These are phyloP conservation scores for Boeremia lycopersici DNA, from an alignment of 2,329 filamentous ascomycete species.

Conservation along the genomic window DNA sequence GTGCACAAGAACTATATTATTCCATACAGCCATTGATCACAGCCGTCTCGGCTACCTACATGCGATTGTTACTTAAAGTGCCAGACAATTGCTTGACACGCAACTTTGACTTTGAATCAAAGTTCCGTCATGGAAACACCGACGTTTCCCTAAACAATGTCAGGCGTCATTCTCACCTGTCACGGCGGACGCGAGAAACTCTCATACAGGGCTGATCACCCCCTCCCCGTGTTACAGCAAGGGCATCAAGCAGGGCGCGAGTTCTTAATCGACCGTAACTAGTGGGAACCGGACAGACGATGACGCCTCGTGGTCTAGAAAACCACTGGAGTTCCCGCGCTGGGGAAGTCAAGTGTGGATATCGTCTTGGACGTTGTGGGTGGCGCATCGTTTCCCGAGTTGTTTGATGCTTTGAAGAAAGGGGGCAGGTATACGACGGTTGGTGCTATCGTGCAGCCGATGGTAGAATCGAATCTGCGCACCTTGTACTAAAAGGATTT, in stretches of 20 bases:
- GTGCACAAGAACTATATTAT: too few relatives aligned
- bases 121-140: neutral
- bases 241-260: constrained; percentile 5
- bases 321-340: constrained; percentile 10
- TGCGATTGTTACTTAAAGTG: too few relatives aligned
- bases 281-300: neutral
- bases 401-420: constrained; percentile 17
- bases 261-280: neutral
- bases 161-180: constrained; percentile 9
- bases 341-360: constrained; percentile 10
- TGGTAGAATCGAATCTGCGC: constrained; percentile 16
- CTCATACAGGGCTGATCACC: constrained; percentile 8
- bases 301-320: constrained; percentile 15
- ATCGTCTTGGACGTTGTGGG: constrained; percentile 18
- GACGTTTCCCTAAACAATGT: constrained; percentile 9
- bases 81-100: too few relatives aligned
- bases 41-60: too few relatives aligned
- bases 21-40: too few relatives aligned
- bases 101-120: too few relatives aligned
- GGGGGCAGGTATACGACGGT: constrained; percentile 18
- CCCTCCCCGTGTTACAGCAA: constrained; percentile 11
- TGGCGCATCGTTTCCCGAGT: constrained; percentile 7
- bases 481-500: constrained; percentile 19
- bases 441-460: constrained; percentile 18
- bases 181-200: constrained; percentile 18